Evolutionary conservation across 2,329 filamentous ascomycete species (phyloP), one percentile per base, ranked within the genome.

Genomic region (Cephalotrichum gorgonifer): DNA sequence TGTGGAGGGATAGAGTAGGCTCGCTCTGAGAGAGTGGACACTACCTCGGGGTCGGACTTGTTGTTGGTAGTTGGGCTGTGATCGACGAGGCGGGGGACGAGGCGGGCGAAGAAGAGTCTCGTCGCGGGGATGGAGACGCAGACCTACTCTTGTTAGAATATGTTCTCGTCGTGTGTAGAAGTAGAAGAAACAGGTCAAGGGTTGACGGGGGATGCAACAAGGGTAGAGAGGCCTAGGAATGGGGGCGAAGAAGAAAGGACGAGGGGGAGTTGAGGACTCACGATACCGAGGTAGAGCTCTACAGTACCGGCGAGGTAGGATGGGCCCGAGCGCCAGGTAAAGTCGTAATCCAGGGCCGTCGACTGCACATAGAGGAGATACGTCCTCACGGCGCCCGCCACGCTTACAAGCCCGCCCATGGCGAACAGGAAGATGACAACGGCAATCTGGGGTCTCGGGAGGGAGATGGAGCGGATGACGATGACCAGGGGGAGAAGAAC

Each of bases 401-500:
- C 58, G 44, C 62, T 67, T 53, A 74, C 72, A 11, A 76, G 48
- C n/a, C 71, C 64, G 20, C 75, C 75, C 15, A 75, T 60, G 9
- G 66, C 69, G 49, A 79, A 76, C 9, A 78, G 69, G 6, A 68
- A 55, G 1, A 65, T 63, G 5, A 79, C 60, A 3, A 69, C 65
- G 15, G 69, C 51, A 31, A 69, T 69, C 51, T 79, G 74, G 42
- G 66, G 70, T 11, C 55, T 53, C 1, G 73, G 70, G 33, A 79
- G 62, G 45, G 72, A 66, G 1, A 75, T 58, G 14, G 62, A 60
- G 15, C 62, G 60, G 54, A 69, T 61, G 8, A 76, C 64, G 3
- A 69, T 70, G 22, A 65, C 65, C 43, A 78, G 69, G 1, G 75
- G 76, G 3, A 80, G 61, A 0, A 72, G 57, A 31, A 75, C 73